Evolutionary conservation across 768 basidiomycete species (phyloP), one percentile per base, ranked within the genome.

Genomic region (Tricholoma furcatifolium): DNA sequence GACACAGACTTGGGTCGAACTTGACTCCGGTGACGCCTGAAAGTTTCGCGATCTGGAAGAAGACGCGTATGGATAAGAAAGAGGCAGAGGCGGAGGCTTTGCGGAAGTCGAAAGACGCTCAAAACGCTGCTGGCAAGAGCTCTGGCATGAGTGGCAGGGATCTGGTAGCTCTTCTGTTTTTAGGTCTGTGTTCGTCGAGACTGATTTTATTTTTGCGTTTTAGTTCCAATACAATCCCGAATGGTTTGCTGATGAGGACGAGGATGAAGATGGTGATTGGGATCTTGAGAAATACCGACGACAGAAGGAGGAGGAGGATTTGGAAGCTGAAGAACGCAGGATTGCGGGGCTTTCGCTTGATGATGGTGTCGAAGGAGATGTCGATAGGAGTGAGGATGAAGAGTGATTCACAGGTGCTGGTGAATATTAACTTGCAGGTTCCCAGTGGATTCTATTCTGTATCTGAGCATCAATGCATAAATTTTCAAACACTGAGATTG

Each of bases 191-290:
- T 46, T 32, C 50, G 39, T 48, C 34, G 35, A 51, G 0, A 44
- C 50, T 47, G 3, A 56, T n/a, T n/a, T n/a, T 11, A 14, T 35
- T 7, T 27, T 58, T 20, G 42, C 44, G 42, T 43, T 55, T 17
- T 58, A 93, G 88, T 96, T 97, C 81, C 87, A 91, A 73, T 96
- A 91, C 83, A 94, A 95, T 70, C 89, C 93, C 15, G 91, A 93
- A 62, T 93, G 91, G 89, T 94, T 93, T 74, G 82, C 86, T 58
- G 93, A 93, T 62, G 81, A 87, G 46, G 83, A 84, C 18, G 79
- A 79, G 1, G 77, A 67, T 4, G 78, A 73, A 15, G 67, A 47
- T 2, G 84, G 84, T 43, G 80, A 80, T 40, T 85, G 83, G 72
- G 84, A 86, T 68, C 68, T 86, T 39, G 61, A 69, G 23, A 75